A percentile compares a stretch with the other conserved stretches of the same genome.
These are phyloP conservation scores for Cystofilobasidium ferigula DNA, from an alignment of 768 basidiomycete species.

Conservation along the genomic window DNA sequence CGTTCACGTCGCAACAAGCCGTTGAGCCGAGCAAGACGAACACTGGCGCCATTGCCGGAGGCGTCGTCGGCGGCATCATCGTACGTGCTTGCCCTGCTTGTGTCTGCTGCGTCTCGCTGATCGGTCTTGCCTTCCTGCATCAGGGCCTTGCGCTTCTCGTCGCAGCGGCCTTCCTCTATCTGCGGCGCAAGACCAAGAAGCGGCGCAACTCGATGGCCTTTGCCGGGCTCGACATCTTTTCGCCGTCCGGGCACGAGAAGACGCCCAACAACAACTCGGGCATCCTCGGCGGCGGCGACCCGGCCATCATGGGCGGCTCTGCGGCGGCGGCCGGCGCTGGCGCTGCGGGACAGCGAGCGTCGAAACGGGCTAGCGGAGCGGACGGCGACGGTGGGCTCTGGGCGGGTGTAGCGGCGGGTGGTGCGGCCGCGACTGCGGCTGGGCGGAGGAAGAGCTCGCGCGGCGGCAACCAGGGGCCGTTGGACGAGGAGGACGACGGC, in stretches of 20 bases:
- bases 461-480: background rate
- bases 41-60: slow-evolving; percentile 2
- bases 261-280: background rate
- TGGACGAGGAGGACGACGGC: background rate
- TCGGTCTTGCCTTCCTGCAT: background rate
- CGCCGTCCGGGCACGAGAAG: background rate
- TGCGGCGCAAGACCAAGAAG: background rate
- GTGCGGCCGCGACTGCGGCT: background rate
- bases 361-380: background rate
- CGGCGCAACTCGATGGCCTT: slow-evolving; percentile 9
- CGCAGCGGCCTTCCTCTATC: background rate
- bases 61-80: slow-evolving; percentile 9
- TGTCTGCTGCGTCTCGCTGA: background rate
- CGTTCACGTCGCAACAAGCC: background rate
- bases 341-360: background rate
- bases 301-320: slow-evolving; percentile 1
- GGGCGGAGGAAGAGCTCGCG: background rate
- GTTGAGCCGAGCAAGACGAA: background rate
- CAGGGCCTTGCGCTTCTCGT: background rate
- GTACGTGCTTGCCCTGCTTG: background rate
- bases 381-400: background rate
- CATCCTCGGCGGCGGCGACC: background rate
- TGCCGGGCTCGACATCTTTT: slow-evolving; percentile 7
- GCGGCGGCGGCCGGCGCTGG: background rate
- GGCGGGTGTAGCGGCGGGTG: background rate